These are phyloP conservation scores for Tricholoma sp. DNA, from an alignment of 768 basidiomycete genomes.

Conservation along the genomic window DNA sequence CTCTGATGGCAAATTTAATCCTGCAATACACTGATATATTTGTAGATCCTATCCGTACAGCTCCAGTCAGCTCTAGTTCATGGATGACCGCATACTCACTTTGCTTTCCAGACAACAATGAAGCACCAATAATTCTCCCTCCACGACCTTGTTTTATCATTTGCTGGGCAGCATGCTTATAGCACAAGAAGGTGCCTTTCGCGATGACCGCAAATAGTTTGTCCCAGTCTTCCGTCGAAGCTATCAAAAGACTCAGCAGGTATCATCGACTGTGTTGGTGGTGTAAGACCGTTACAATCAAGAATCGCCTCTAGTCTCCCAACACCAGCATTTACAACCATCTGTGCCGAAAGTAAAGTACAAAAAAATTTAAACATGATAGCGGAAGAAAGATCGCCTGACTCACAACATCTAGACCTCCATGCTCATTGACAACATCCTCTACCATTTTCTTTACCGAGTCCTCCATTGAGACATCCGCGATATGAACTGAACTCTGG, in stretches of 20 bases:
- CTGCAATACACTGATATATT: slow-evolving; percentile 24
- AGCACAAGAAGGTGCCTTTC: slow-evolving; percentile 29
- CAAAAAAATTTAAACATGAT: not conserved
- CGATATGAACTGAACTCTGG: slow-evolving; percentile 8
- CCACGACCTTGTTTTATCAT: slow-evolving; percentile 38
- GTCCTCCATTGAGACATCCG: slow-evolving; percentile 19
- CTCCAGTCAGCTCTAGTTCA: not conserved
- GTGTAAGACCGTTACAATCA: slow-evolving; percentile 5
- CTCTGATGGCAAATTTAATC: slow-evolving; percentile 39
- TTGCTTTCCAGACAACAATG: slow-evolving; percentile 32
- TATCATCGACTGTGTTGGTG: not conserved
- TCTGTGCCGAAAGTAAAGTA: slow-evolving; percentile 16
- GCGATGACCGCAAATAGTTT: slow-evolving; percentile 22
- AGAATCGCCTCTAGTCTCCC: slow-evolving; percentile 1
- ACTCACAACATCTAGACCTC: slow-evolving; percentile 28
- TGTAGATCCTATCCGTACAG: not conserved
- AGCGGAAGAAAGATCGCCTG: not conserved
- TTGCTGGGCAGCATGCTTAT: slow-evolving; percentile 30
- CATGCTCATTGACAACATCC: slow-evolving; percentile 16
- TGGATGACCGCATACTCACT: slow-evolving; percentile 19
- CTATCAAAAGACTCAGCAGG: slow-evolving; percentile 1
- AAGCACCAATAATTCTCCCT: slow-evolving; percentile 35
- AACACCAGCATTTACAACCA: slow-evolving; percentile 29
- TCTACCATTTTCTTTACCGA: slow-evolving; percentile 21
- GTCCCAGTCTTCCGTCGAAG: slow-evolving; percentile 19